A percentile compares a stretch with the other conserved stretches of the same genome.
Conservation (phyloP, 2,329 filamentous ascomycete species). For the Penicillium sp. region DNA sequence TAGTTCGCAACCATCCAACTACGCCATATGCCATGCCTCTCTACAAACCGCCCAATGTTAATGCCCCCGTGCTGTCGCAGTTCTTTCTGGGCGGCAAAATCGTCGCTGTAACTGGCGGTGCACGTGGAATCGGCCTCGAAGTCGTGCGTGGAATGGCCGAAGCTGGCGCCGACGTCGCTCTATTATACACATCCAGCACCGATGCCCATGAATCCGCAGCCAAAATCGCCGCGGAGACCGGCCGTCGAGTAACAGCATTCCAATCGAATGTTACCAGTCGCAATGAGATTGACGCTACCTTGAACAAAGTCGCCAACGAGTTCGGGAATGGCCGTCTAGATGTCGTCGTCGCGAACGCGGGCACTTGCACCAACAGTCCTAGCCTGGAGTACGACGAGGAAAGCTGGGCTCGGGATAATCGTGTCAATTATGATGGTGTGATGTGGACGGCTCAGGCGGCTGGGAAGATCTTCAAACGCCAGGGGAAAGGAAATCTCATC, state of each 20-base stretch:
- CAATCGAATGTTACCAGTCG: slow-evolving; percentile 37
- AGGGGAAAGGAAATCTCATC: slow-evolving; percentile 42
- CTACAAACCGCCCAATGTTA: slow-evolving; percentile 13
- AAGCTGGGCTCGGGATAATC: slow-evolving; percentile 9
- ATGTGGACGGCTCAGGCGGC: slow-evolving; percentile 46
- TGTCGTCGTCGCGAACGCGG: slow-evolving; percentile 54
- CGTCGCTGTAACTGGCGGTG: slow-evolving; percentile 33
- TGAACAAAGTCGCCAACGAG: slow-evolving; percentile 41
- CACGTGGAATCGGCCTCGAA: slow-evolving; percentile 43
- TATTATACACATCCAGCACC: slow-evolving; percentile 38
- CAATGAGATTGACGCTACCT: slow-evolving; percentile 33
- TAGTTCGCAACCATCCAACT: not conserved
- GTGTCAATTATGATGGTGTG: slow-evolving; percentile 44
- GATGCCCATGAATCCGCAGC: slow-evolving; percentile 20
- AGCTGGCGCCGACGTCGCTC: slow-evolving; percentile 43
- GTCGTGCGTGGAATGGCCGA: slow-evolving; percentile 46
- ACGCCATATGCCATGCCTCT: slow-evolving; percentile 13
- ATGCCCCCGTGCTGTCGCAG: slow-evolving; percentile 21
- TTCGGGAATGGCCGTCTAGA: slow-evolving; percentile 48
- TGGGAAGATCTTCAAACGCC: slow-evolving; percentile 40
- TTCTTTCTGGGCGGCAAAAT: slow-evolving; percentile 28
- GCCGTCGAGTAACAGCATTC: slow-evolving; percentile 32
- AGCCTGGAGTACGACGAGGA: slow-evolving; percentile 47
- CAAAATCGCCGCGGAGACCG: slow-evolving; percentile 31
- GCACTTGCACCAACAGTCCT: slow-evolving; percentile 41